Evolutionary conservation across 2,329 filamentous ascomycete genomes (phyloP).

Genomic region (Tolypocladium ophioglossoides): DNA sequence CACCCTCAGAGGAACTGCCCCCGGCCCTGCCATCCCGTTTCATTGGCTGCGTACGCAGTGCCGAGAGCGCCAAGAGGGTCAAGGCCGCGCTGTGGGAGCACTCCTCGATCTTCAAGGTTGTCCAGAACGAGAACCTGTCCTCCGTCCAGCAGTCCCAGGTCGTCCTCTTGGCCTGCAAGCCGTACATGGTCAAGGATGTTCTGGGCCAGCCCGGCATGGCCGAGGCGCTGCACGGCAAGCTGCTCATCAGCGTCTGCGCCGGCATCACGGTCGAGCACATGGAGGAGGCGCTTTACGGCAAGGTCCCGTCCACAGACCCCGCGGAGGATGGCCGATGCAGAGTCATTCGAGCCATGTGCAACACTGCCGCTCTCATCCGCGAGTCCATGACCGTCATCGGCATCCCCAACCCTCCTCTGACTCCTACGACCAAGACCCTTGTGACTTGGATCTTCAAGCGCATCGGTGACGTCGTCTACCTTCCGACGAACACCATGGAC

Average conservation of each 20-base stretch:
- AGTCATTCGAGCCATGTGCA: conserved; percentile 74
- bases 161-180: conserved; percentile 71
- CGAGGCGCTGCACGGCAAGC: conserved; percentile 65
- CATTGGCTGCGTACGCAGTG: conserved; percentile 68
- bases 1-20: conserved; percentile 38
- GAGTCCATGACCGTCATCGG: conserved; percentile 78
- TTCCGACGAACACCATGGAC: conserved; percentile 60
- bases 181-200: conserved; percentile 60
- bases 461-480: conserved; percentile 59
- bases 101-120: conserved; percentile 50
- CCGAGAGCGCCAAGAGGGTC: conserved; percentile 59
- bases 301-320: conserved; percentile 34
- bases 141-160: conserved; percentile 61
- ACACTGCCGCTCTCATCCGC: conserved; percentile 68
- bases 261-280: conserved; percentile 65
- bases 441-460: conserved; percentile 68
- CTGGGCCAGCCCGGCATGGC: conserved; percentile 57
- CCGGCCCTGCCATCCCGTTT: conserved; percentile 59
- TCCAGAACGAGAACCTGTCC: conserved; percentile 61
- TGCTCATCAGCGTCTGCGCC: conserved; percentile 72
- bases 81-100: conserved; percentile 54
- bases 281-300: conserved; percentile 50
- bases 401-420: conserved; percentile 46
- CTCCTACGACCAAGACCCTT: conserved; percentile 40
- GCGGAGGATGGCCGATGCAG: conserved; percentile 41